Conservation (phyloP, 2,329 filamentous ascomycete species). For the Verticillium albo-atrum region DNA sequence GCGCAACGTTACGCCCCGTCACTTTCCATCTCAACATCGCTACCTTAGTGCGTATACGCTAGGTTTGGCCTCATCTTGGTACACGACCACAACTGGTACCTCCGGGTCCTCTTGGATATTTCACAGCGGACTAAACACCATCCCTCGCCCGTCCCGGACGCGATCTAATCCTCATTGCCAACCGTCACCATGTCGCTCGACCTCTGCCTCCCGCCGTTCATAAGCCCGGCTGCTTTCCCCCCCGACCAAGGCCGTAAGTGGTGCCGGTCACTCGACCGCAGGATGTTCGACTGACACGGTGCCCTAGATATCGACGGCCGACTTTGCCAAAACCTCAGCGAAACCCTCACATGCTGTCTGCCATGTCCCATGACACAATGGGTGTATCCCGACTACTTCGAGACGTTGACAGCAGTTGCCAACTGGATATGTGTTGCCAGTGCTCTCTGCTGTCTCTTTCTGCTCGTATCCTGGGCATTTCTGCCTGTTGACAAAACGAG, state of each 20-base stretch:
- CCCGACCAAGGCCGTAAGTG: slow-evolving; percentile 61
- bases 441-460: slow-evolving; percentile 66
- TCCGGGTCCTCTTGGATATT: background rate
- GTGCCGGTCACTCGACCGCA: background rate
- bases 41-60: background rate
- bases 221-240: slow-evolving; percentile 58
- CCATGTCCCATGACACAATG: slow-evolving; percentile 86
- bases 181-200: background rate
- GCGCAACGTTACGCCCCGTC: background rate
- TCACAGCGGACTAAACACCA: background rate
- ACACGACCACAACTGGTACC: background rate
- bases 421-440: slow-evolving; percentile 80
- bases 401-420: slow-evolving; percentile 57
- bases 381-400: slow-evolving; percentile 59
- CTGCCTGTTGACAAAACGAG: slow-evolving; percentile 86
- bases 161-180: background rate
- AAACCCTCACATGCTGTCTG: slow-evolving; percentile 63
- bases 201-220: slow-evolving; percentile 64
- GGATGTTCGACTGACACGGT: background rate
- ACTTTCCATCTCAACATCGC: background rate
- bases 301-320: background rate
- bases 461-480: slow-evolving; percentile 73
- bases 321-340: background rate
- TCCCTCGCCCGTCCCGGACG: background rate
- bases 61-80: background rate